These are phyloP conservation scores for Acacia confusa DNA, from an alignment of 306 rosid genomes.

Conservation along the genomic window DNA sequence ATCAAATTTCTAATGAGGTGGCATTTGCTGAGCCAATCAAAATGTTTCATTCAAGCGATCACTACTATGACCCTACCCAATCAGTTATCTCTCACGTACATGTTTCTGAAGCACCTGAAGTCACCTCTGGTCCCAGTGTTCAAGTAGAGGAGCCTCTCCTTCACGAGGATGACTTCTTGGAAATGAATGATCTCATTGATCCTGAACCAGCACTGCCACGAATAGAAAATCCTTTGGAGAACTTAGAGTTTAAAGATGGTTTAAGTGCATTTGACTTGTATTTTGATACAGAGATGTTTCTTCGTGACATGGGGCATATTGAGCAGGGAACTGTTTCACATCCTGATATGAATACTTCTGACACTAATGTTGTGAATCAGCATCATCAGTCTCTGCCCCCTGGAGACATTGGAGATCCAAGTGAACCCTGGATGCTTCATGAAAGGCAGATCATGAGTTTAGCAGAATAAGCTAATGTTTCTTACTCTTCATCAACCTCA, in stretches of 20 bases:
- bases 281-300: constrained; percentile 70
- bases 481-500: constrained; percentile 49
- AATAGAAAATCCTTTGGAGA: constrained; percentile 35
- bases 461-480: constrained; percentile 42
- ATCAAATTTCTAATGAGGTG: constrained; percentile 37
- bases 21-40: constrained; percentile 28
- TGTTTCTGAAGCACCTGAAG: constrained; percentile 45
- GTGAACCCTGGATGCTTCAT: constrained; percentile 43
- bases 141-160: constrained; percentile 34
- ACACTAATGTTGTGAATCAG: constrained; percentile 33
- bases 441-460: constrained; percentile 29
- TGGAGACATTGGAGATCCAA: constrained; percentile 35
- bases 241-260: constrained; percentile 62
- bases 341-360: constrained; percentile 40
- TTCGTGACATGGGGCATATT: constrained; percentile 53
- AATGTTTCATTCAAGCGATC: constrained; percentile 27
- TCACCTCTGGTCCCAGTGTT: constrained; percentile 44
- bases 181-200: constrained; percentile 74
- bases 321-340: constrained; percentile 35
- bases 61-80: constrained; percentile 43
- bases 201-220: constrained; percentile 48
- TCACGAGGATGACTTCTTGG: constrained; percentile 73
- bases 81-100: constrained; percentile 43
- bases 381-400: constrained; percentile 41
- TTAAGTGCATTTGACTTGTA: constrained; percentile 57